Conservation (phyloP, 2,329 filamentous ascomycete species). For the Cercospora sesami region DNA sequence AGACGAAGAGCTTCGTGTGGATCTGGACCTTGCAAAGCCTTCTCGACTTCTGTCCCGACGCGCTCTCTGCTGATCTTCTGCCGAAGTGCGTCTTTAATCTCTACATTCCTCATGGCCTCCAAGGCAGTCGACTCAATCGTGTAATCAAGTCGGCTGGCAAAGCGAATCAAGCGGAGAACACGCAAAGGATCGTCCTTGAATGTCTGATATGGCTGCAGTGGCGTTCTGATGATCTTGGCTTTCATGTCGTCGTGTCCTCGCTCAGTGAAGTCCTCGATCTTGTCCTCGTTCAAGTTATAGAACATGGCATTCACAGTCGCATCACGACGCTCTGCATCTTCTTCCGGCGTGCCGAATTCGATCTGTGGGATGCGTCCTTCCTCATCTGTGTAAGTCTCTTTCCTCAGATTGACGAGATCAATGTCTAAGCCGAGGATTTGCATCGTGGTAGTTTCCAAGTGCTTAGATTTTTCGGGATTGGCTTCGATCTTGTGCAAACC, state of each 20-base stretch:
- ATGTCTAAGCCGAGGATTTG: constrained; percentile 83
- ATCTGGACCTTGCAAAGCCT: constrained; percentile 78
- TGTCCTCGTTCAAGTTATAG: constrained; percentile 80
- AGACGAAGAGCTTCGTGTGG: constrained; percentile 63
- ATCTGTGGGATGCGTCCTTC: constrained; percentile 87
- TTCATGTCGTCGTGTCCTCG: constrained; percentile 73
- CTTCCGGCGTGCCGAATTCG: constrained; percentile 88
- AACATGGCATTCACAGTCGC: constrained; percentile 95
- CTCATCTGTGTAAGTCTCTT: constrained; percentile 79
- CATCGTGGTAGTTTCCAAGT: constrained; percentile 87
- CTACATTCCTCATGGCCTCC: constrained; percentile 71
- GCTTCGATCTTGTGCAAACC: constrained; percentile 83
- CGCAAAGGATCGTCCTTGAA: constrained; percentile 92
- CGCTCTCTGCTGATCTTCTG: constrained; percentile 91
- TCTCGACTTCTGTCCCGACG: constrained; percentile 82
- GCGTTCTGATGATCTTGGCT: constrained; percentile 73
- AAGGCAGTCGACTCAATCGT: constrained; percentile 70
- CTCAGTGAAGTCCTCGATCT: constrained; percentile 81
- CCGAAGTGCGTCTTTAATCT: constrained; percentile 76
- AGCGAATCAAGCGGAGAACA: constrained; percentile 82
- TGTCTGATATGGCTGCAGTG: constrained; percentile 82
- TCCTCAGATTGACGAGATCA: constrained; percentile 90
- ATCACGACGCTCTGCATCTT: constrained; percentile 86
- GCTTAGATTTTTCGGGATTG: constrained; percentile 95
- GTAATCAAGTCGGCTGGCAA: constrained; percentile 82